phyloP scores from a whole-genome alignment of 768 basidiomycete species.

The Hericium erinaceus region DNA sequence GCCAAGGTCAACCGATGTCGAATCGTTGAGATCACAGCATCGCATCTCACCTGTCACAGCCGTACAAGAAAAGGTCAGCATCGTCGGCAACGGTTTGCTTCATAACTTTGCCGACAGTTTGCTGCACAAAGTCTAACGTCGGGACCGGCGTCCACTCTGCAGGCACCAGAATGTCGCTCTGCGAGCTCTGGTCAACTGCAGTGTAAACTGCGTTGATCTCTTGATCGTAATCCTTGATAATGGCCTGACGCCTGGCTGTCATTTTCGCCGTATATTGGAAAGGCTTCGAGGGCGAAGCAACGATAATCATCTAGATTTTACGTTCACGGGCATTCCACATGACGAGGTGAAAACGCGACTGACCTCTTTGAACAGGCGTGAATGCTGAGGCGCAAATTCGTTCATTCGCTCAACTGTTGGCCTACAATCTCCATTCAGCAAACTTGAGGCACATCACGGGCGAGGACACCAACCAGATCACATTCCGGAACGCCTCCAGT shows the following conservation, averaged over 20 bases:
- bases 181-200: slow-evolving; percentile 23
- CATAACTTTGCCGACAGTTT: slow-evolving; percentile 27
- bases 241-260: slow-evolving; percentile 27
- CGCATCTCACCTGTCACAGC: not conserved
- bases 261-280: slow-evolving; percentile 35
- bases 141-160: slow-evolving; percentile 15
- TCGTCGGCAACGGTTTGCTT: slow-evolving; percentile 17
- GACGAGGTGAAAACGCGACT: not conserved
- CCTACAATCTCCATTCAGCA: slow-evolving; percentile 18
- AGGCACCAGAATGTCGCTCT: slow-evolving; percentile 21
- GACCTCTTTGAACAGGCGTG: slow-evolving; percentile 38
- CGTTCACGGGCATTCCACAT: not conserved
- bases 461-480: slow-evolving; percentile 6
- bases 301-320: slow-evolving; percentile 32
- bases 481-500: slow-evolving; percentile 16
- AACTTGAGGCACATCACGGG: not conserved
- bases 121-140: slow-evolving; percentile 23
- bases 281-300: slow-evolving; percentile 29
- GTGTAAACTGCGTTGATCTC: slow-evolving; percentile 34
- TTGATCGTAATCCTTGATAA: slow-evolving; percentile 27
- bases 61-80: not conserved
- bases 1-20: not conserved
- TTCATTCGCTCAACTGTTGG: slow-evolving; percentile 33
- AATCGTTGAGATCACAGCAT: not conserved
- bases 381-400: slow-evolving; percentile 33